Base-by-base conservation (phyloP, 2,329 filamentous ascomycete genomes). In the Penicillium thymicola region DNA sequence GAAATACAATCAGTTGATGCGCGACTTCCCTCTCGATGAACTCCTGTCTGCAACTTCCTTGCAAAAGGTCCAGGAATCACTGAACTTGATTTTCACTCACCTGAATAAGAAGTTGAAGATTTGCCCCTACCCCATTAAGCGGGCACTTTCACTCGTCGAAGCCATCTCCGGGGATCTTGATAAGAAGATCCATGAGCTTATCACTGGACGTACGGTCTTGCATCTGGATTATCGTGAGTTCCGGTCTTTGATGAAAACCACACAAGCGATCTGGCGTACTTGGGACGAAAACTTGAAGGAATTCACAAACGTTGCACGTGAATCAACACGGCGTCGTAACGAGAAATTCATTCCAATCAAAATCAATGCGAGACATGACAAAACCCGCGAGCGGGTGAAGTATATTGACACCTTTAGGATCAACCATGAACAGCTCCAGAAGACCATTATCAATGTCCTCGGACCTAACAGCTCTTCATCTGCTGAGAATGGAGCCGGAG, bases 291-390 rank as follows among this genome's bases (percentile, higher is more conserved):
- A 93, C 67, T 83, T 96, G 70, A 97, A 97, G 73, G 94, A 97
- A 67, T 99, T 99, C 70, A 97, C 93, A 16, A 96, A 97, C 65
- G 90, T 97, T 61, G 93, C 94, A 34, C 90, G 94, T 76, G 95
- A 99, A 69, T 92, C 96, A 7, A 97, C 91, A 3, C 85, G 93
- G 62, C 89, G 92, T 66, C 86, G 94, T 65, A 95, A 96, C 69
- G 95, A 97, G 74, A 96, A 96, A 73, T 99, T 99, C 73, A 97
- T 99, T 62, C 92, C 93, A 5, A 97, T 99, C 80, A 97, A 97
- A 78, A 92, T 99, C 72, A 85, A 82, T 62, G 89, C 92, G 59
- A 89, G 90, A 66, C 94, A 99, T 72, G 87, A 85, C 38, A 89
- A 93, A 72, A 89, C 94, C 27, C 92, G 97, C 74, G 88, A 94